Evolutionary conservation across 164 flowering plant genomes (phyloP).

Genomic region (Warburgia ugandensis): DNA sequence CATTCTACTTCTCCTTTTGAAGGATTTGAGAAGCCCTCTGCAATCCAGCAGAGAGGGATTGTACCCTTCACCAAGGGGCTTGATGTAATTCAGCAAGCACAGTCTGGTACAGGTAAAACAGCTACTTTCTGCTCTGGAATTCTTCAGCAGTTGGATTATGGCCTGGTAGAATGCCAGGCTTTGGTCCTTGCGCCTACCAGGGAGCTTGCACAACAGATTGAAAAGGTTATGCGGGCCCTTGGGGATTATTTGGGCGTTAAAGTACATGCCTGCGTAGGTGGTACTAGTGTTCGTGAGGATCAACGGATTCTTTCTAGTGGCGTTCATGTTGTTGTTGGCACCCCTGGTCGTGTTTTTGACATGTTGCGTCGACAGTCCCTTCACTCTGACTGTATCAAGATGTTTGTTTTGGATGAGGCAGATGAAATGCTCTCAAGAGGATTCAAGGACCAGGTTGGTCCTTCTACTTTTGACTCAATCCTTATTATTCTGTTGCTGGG

Average conservation of each 20-base stretch:
- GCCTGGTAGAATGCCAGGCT: slow-evolving; percentile 61
- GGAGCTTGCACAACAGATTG: slow-evolving; percentile 82
- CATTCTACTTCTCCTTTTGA: slow-evolving; percentile 1
- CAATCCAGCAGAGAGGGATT: slow-evolving; percentile 81
- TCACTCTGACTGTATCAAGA: slow-evolving; percentile 59
- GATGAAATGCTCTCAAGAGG: slow-evolving; percentile 92
- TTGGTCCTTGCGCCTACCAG: slow-evolving; percentile 80
- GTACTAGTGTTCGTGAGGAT: slow-evolving; percentile 84
- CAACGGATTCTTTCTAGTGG: slow-evolving; percentile 72
- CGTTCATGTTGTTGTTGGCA: slow-evolving; percentile 83
- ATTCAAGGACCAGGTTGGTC: slow-evolving; percentile 92
- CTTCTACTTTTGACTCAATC: too few species aligned
- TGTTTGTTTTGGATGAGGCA: slow-evolving; percentile 85
- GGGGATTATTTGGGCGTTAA: slow-evolving; percentile 83
- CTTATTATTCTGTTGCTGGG: too few species aligned
- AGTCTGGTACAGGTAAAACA: slow-evolving; percentile 85
- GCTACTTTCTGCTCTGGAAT: slow-evolving; percentile 88
- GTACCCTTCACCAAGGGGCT: slow-evolving; percentile 82
- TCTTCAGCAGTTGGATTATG: slow-evolving; percentile 71
- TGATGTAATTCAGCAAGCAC: slow-evolving; percentile 87
- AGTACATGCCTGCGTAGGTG: slow-evolving; percentile 92
- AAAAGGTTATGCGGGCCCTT: slow-evolving; percentile 86
- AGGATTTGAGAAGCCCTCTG: slow-evolving; percentile 94
- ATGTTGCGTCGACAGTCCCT: slow-evolving; percentile 75
- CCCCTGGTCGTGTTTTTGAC: too few species aligned